Evolutionary conservation across 1,284 basidiomycete genomes (phyloP), one percentile per base, ranked within the genome.

Genomic region (Phlebopus sp.): DNA sequence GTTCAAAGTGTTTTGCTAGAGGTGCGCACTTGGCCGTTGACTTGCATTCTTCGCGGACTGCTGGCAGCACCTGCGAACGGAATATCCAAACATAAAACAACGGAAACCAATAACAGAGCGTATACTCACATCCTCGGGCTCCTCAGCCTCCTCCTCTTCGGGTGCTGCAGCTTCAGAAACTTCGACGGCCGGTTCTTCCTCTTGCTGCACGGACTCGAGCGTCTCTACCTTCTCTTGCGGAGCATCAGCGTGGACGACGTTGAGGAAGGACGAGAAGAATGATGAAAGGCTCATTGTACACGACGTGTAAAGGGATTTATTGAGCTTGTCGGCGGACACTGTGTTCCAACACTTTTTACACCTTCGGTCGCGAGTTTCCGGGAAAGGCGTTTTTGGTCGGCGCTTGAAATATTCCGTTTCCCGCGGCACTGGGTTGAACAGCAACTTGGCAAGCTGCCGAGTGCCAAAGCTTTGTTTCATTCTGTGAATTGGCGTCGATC

Each of bases 1-100:
- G 89, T 55, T 87, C 79, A 71, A 96, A 96, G 74, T 97, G 93
- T 68, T 90, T 83, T 38, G 84, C 76, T 53, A 85, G 69, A 37
- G 81, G 71, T 42, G 77, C 78, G 62, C 93, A 96, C 58, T 85
- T 81, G 17, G 78, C 68, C 25, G 79, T 71, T 55, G 80, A 66
- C 63, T 86, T 77, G 71, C 90, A 94, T 56, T 88, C 88, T 48
- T 89, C 86, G 46, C 84, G 79, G 53, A 93, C 73, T 41, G 64
- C 68, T 19, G 89, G 90, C 30, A 85, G 78, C 25, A 71, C 45
- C 89, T 91, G 49, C 10, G n/a, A 47, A 34, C 13, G 46, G 5
- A 45, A 51, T 32, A 51, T 38, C 41, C 39, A 6, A 14, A 23
- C 7, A 40, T 32, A 8, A 46, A 15, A 29, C 30, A 11, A 4